Percentiles rank a stretch among this genome's conserved stretches.
phyloP scores from a whole-genome alignment of 306 rosid species.

The Rosa rugosa region DNA sequence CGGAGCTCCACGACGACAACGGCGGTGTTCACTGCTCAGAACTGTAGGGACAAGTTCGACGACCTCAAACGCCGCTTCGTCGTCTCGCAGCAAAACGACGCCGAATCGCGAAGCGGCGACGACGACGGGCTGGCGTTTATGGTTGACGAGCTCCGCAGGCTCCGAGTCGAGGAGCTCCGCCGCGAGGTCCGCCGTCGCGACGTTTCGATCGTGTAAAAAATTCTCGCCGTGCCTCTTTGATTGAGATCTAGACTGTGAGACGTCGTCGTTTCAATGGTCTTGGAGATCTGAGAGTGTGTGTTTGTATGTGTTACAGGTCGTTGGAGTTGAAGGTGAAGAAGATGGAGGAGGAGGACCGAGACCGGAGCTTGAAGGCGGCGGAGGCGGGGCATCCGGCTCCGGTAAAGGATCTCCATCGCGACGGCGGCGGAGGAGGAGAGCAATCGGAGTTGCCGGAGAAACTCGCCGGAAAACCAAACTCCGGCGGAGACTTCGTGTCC shows the following conservation, averaged over 20 bases:
- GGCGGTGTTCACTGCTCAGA: conserved; percentile 23
- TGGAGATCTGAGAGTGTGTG: conserved; percentile 20
- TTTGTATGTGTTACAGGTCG: conserved; percentile 41
- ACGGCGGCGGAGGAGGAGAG: conserved; percentile 5
- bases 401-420: conserved; percentile 18
- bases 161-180: conserved; percentile 55
- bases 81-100: background rate
- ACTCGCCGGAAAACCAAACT: conserved; percentile 19
- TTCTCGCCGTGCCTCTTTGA: background rate
- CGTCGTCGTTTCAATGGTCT: conserved; percentile 16
- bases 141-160: conserved; percentile 42
- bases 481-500: conserved; percentile 21
- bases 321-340: conserved; percentile 57
- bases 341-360: conserved; percentile 46
- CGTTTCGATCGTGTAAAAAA: conserved; percentile 51
- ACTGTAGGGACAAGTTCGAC: conserved; percentile 37
- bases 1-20: conserved; percentile 25
- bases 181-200: conserved; percentile 51
- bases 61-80: conserved; percentile 42
- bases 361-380: conserved; percentile 23
- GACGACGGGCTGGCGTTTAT: conserved; percentile 1
- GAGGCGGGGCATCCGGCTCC: conserved; percentile 5
- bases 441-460: conserved; percentile 12
- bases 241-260: conserved; percentile 32
- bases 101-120: background rate